These are phyloP conservation scores for Colletotrichum lupini DNA, from an alignment of 2,329 filamentous ascomycete species.

Conservation along the genomic window DNA sequence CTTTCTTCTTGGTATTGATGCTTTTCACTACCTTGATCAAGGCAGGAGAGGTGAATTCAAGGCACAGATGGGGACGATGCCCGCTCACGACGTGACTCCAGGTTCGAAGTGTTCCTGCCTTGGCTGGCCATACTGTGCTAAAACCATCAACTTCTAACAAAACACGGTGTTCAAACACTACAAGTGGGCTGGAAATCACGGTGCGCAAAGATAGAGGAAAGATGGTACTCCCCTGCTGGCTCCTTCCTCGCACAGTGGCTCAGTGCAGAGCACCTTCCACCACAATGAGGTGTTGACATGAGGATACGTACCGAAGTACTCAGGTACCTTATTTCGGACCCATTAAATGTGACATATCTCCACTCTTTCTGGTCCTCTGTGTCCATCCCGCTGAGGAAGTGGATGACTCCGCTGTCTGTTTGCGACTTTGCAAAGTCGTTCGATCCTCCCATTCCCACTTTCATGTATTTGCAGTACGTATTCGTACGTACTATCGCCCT, in stretches of 20 bases:
- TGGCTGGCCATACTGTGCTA: background rate
- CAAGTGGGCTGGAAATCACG: background rate
- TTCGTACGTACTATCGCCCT: background rate
- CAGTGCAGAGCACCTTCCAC: too few species aligned
- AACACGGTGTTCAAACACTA: conserved; percentile 10
- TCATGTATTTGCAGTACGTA: background rate
- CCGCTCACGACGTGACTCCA: background rate
- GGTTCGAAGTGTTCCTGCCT: background rate
- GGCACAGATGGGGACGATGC: background rate
- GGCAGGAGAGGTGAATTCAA: background rate
- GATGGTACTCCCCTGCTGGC: background rate
- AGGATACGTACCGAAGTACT: background rate
- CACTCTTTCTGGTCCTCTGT: background rate
- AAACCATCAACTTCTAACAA: background rate
- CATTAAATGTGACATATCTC: background rate
- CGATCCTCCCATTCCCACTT: background rate
- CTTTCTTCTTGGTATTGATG: background rate
- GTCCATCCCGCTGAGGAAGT: background rate
- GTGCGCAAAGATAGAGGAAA: conserved; percentile 6
- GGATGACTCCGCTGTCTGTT: background rate
- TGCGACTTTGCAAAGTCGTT: background rate
- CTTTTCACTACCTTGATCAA: background rate
- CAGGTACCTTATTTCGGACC: background rate
- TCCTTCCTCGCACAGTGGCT: background rate
- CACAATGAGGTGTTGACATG: too few species aligned